Evolutionary conservation across 345 rosid species (phyloP).

Genomic region (Eutrema japonicum): DNA sequence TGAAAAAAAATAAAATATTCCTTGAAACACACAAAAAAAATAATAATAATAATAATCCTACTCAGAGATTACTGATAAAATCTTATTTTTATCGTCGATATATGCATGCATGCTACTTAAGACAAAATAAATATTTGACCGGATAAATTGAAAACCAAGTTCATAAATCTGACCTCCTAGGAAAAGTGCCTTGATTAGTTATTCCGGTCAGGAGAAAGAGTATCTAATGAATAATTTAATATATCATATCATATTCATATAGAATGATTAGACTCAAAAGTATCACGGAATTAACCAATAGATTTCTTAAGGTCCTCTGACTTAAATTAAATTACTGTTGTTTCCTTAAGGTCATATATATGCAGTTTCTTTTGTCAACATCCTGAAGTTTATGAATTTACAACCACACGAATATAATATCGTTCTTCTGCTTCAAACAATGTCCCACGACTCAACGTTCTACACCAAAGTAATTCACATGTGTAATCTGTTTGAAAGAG

Average conservation of each 20-base stretch:
- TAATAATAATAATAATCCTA: too few species aligned
- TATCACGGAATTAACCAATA: constrained; percentile 40
- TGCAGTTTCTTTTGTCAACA: constrained; percentile 24
- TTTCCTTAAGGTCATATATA: neutral
- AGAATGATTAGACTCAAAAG: constrained; percentile 35
- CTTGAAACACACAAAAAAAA: neutral
- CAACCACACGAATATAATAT: constrained; percentile 2
- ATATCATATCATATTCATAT: neutral
- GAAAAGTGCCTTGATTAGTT: constrained; percentile 40
- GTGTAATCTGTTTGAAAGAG: constrained; percentile 7
- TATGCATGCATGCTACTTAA: constrained; percentile 16
- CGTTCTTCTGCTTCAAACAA: constrained; percentile 19
- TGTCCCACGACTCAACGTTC: constrained; percentile 6
- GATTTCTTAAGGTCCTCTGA: constrained; percentile 39
- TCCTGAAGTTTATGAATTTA: constrained; percentile 19
- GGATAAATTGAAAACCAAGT: neutral
- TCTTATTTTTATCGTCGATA: neutral
- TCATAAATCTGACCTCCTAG: constrained; percentile 30
- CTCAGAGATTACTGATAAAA: neutral
- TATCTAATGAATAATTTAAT: constrained; percentile 25
- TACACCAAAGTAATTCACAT: constrained; percentile 21
- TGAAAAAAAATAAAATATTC: neutral
- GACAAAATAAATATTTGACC: constrained; percentile 5
- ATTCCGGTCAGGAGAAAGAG: constrained; percentile 39
- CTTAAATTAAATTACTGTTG: constrained; percentile 16